These are phyloP conservation scores for Cubamyces sp. DNA, from an alignment of 768 basidiomycete species.

Conservation along the genomic window DNA sequence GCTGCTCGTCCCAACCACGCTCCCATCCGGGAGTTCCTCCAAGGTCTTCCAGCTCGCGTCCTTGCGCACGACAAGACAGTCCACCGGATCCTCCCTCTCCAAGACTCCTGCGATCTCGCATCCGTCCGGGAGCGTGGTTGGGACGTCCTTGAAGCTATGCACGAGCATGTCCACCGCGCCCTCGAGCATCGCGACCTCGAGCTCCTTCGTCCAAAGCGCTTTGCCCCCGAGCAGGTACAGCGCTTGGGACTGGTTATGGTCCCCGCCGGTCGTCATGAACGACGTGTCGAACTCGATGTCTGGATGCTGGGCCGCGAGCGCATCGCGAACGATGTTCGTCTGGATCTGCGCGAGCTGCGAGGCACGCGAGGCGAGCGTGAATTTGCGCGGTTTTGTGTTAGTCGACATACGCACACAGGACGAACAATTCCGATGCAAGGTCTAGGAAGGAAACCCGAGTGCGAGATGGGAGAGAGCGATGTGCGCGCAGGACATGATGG, in stretches of 20 bases:
- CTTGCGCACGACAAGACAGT: slow-evolving; percentile 84
- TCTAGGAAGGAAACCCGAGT: not conserved
- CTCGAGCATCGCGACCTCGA: slow-evolving; percentile 82
- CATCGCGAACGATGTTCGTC: slow-evolving; percentile 75
- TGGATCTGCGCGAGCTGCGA: slow-evolving; percentile 91
- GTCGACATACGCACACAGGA: not conserved
- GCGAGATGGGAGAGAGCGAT: not conserved
- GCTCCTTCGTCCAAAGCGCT: slow-evolving; percentile 94
- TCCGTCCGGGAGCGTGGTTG: slow-evolving; percentile 82
- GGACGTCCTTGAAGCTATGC: slow-evolving; percentile 92
- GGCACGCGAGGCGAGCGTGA: slow-evolving; percentile 82
- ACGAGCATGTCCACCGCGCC: slow-evolving; percentile 87
- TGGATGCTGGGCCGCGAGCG: slow-evolving; percentile 63
- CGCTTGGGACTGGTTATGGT: slow-evolving; percentile 87
- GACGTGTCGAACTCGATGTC: slow-evolving; percentile 50
- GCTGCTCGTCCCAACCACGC: slow-evolving; percentile 94
- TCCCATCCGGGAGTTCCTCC: slow-evolving; percentile 84
- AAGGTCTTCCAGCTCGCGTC: slow-evolving; percentile 71
- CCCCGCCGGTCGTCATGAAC: slow-evolving; percentile 76
- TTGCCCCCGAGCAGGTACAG: slow-evolving; percentile 92
- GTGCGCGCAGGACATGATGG: not conserved
- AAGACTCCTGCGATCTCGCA: slow-evolving; percentile 86
- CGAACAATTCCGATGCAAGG: not conserved
- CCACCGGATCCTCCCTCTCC: slow-evolving; percentile 86
- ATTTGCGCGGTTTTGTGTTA: slow-evolving; percentile 44